Base-by-base conservation (phyloP, 768 basidiomycete genomes). In the Naganishia vaughanmartiniae region DNA sequence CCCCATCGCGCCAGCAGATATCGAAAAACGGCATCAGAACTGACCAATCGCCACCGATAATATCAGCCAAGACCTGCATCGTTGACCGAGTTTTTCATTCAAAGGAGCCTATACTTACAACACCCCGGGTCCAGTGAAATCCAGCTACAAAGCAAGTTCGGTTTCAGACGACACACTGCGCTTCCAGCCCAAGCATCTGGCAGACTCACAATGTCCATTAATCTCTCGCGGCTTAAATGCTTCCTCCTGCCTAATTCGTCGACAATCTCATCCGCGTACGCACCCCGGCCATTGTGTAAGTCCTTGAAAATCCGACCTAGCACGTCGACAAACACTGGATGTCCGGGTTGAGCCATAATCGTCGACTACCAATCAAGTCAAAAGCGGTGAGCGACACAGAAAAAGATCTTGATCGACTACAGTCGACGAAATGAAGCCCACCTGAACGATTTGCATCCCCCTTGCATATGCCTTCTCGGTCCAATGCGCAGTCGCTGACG, bases 251-350 rank as follows among this genome's bases (percentile, higher is more conserved):
- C 57, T 57, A 26, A 26, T 28, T 7, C 33, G 54, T 15, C 26
- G 21, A 36, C 30, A 39, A 36, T 31, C 30, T 21, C 26, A 67
- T 42, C 68, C 2, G 42, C 42, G 17, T 42, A 42, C 2, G 42
- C 46, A 53, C 42, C 42, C 70, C 72, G 31, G 67, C 30, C 30
- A 33, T 77, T 26, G 26, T 69, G 66, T 0, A 72, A 45, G 17
- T 70, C 66, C 2, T 67, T 34, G 31, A 76, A 51, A 1, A 68
- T 74, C 33, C 69, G 54, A 42, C 72, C 72, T 7, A 77, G 45
- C 0, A 74, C 73, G 55, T 77, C 76, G 15, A 77, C 42, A 24
- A 77, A 71, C 7, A 77, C 66, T 1, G 76, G 76, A 72, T 77
- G 76, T 34, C 63, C 54, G 17, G 69, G 70, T 33, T 73, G 73